Evolutionary conservation across 495 filamentous ascomycete genomes (phyloP).

Genomic region (Lentithecium fluviatile): DNA sequence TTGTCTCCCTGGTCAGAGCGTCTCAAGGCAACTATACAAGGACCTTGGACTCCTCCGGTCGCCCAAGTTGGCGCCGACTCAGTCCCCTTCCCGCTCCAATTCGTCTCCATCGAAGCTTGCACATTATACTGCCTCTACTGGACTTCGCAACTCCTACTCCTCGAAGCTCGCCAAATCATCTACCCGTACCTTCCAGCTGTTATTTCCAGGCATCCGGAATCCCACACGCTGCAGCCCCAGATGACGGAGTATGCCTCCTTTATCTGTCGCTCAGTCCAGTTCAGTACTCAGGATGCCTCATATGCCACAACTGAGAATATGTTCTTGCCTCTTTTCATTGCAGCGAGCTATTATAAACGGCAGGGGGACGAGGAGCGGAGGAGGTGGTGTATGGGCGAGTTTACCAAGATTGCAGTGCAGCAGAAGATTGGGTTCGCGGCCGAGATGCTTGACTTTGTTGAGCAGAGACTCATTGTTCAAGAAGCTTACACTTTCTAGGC

Average conservation of each 20-base stretch:
- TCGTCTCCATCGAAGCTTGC: constrained; percentile 23
- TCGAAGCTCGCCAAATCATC: constrained; percentile 11
- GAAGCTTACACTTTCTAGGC: too few species aligned
- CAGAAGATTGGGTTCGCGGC: constrained; percentile 13
- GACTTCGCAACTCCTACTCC: constrained; percentile 20
- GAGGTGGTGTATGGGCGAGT: constrained; percentile 17
- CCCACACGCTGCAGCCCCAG: not conserved
- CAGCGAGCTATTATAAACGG: constrained; percentile 10
- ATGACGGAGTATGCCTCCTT: constrained; percentile 18
- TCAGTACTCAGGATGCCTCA: constrained; percentile 11
- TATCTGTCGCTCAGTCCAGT: constrained; percentile 29
- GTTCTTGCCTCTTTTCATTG: constrained; percentile 17
- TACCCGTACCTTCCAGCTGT: not conserved
- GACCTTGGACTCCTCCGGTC: constrained; percentile 13
- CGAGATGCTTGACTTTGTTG: constrained; percentile 5
- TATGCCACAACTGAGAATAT: constrained; percentile 23
- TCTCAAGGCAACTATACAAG: constrained; percentile 2
- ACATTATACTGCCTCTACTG: constrained; percentile 23
- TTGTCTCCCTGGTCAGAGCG: constrained; percentile 12
- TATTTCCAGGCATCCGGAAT: not conserved
- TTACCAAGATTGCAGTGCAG: constrained; percentile 16
- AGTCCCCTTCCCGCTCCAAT: constrained; percentile 27
- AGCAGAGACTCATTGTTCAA: not conserved
- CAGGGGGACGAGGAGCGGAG: constrained; percentile 13
- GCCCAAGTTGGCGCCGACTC: constrained; percentile 2